Conservation (phyloP, 495 filamentous ascomycete species). For the Annulohypoxylon moriforme region DNA sequence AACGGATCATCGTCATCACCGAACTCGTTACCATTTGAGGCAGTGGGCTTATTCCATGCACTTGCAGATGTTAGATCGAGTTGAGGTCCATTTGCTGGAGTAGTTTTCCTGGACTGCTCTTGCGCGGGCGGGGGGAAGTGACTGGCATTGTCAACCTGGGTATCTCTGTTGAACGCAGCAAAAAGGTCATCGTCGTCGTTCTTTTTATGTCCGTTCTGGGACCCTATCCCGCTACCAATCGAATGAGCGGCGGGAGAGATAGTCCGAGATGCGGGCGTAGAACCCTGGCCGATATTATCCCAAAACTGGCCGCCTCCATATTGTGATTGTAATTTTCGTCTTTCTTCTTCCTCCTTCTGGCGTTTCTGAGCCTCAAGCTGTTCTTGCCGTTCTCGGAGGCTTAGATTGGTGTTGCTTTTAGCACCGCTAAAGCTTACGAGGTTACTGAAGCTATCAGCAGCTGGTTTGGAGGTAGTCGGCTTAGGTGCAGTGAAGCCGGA, state of each 20-base stretch:
- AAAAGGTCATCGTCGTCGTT: conserved; percentile 68
- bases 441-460: conserved; percentile 88
- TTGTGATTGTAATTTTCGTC: conserved; percentile 74
- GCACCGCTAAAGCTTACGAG: conserved; percentile 79
- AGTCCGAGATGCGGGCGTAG: conserved; percentile 54
- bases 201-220: conserved; percentile 48
- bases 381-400: conserved; percentile 86
- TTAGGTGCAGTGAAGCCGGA: conserved; percentile 61
- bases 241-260: conserved; percentile 40
- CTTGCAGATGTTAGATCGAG: conserved; percentile 46
- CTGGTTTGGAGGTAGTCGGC: conserved; percentile 69
- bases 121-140: conserved; percentile 66
- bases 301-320: conserved; percentile 80
- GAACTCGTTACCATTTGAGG: conserved; percentile 39
- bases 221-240: conserved; percentile 38
- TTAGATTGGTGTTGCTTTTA: conserved; percentile 76
- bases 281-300: conserved; percentile 66
- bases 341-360: conserved; percentile 77
- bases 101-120: conserved; percentile 38
- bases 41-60: conserved; percentile 39
- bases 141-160: conserved; percentile 69
- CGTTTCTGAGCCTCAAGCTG: conserved; percentile 80
- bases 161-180: conserved; percentile 68
- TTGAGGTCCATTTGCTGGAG: conserved; percentile 38
- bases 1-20: conserved; percentile 83